Percentiles rank a stretch among this genome's conserved stretches.
These are phyloP conservation scores for Tylopilus rubrobrunneus DNA, from an alignment of 768 basidiomycete species.

Conservation along the genomic window DNA sequence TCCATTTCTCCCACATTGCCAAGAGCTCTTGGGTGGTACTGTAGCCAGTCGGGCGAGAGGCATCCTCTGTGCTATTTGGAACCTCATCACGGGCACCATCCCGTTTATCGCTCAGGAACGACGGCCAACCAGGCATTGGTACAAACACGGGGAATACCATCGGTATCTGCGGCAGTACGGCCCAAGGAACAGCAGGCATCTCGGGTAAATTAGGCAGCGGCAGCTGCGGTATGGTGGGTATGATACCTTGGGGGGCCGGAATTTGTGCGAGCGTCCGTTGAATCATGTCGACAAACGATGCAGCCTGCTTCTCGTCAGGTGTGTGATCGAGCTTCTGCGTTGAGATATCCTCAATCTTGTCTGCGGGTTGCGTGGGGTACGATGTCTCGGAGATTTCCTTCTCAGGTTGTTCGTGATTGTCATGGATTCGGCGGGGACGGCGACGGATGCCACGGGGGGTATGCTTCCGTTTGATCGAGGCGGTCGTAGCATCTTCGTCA, in stretches of 20 bases:
- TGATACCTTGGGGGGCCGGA: conserved; percentile 54
- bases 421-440: conserved; percentile 11
- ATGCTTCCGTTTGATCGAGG: conserved; percentile 29
- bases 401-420: conserved; percentile 15
- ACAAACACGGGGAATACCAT: conserved; percentile 79
- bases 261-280: conserved; percentile 66
- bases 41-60: conserved; percentile 36
- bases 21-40: conserved; percentile 61
- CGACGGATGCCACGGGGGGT: conserved; percentile 35
- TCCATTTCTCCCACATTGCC: conserved; percentile 74
- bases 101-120: conserved; percentile 52
- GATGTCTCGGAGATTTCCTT: not conserved
- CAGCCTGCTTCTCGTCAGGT: conserved; percentile 36
- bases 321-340: conserved; percentile 13
- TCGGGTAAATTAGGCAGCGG: conserved; percentile 59
- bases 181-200: conserved; percentile 62
- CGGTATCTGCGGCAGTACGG: conserved; percentile 60
- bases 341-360: conserved; percentile 21
- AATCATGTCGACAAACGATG: conserved; percentile 64
- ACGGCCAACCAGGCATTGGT: conserved; percentile 61
- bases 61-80: conserved; percentile 31
- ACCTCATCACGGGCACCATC: conserved; percentile 30
- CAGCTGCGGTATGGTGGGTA: conserved; percentile 49
- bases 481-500: conserved; percentile 46
- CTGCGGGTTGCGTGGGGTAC: not conserved